Percentiles rank a stretch among this genome's conserved stretches.
Conservation (phyloP, 805 yeast species). For the Brettanomyces nanus region DNA sequence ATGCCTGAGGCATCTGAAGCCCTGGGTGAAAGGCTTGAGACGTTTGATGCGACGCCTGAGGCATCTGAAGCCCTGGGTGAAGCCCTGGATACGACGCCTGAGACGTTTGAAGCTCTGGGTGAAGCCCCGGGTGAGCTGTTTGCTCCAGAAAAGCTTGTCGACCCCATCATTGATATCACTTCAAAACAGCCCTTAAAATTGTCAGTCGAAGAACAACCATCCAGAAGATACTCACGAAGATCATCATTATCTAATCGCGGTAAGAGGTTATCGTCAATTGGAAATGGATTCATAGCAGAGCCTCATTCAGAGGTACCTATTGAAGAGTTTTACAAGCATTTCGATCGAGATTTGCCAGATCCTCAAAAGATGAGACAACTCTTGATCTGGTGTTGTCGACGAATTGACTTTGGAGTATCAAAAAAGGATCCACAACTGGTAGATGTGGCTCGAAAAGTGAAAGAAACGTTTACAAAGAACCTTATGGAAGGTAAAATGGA, state of each 20-base stretch:
- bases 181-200: slow-evolving; percentile 1
- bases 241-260: slow-evolving; percentile 54
- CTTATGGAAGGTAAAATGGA: slow-evolving; percentile 50
- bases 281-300: slow-evolving; percentile 59
- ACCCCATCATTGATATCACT: slow-evolving; percentile 1
- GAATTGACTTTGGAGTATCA: slow-evolving; percentile 26
- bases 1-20: too few species aligned
- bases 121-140: too few species aligned
- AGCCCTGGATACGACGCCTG: background rate
- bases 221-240: slow-evolving; percentile 25
- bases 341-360: slow-evolving; percentile 56
- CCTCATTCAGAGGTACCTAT: slow-evolving; percentile 58
- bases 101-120: too few species aligned
- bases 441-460: slow-evolving; percentile 34
- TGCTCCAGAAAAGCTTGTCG: background rate
- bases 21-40: too few species aligned
- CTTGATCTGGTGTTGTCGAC: slow-evolving; percentile 57
- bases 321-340: slow-evolving; percentile 49
- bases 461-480: slow-evolving; percentile 54
- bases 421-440: slow-evolving; percentile 13
- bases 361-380: slow-evolving; percentile 68
- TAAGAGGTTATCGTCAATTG: slow-evolving; percentile 63
- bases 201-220: background rate
- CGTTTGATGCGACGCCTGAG: background rate
- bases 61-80: background rate